phyloP scores from a whole-genome alignment of 148 eudicot species.

The Vaccinium macrocarpon region DNA sequence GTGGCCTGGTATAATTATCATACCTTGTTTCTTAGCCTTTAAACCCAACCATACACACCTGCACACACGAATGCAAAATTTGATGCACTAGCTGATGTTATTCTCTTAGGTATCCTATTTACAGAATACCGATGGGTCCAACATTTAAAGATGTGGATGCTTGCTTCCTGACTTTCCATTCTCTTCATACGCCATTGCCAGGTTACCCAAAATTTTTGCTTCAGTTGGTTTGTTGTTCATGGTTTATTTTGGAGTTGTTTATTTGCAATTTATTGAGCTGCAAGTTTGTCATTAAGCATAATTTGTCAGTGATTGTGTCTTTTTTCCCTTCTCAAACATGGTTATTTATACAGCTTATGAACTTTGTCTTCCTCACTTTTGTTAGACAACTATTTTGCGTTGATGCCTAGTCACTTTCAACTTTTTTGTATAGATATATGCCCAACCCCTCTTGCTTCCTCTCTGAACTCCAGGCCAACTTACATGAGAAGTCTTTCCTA shows the following conservation, averaged over 20 bases:
- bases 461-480: neutral
- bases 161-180: conserved; percentile 84
- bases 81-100: conserved; percentile 9
- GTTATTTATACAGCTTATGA: neutral
- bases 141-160: conserved; percentile 80
- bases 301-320: neutral
- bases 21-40: neutral
- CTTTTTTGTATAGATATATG: neutral
- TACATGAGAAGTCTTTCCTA: neutral
- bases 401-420: neutral
- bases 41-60: neutral
- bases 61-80: neutral
- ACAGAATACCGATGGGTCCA: conserved; percentile 83
- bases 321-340: neutral
- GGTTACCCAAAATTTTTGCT: conserved; percentile 31
- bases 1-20: conserved; percentile 73
- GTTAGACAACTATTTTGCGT: neutral
- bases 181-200: conserved; percentile 56
- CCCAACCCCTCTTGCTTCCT: neutral
- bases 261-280: neutral
- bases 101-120: conserved; percentile 77
- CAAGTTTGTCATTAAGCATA: neutral
- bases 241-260: neutral
- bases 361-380: neutral
- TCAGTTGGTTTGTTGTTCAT: neutral